These are phyloP conservation scores for Gamarada debralockiae DNA, from an alignment of 495 filamentous ascomycete genomes.

Conservation along the genomic window DNA sequence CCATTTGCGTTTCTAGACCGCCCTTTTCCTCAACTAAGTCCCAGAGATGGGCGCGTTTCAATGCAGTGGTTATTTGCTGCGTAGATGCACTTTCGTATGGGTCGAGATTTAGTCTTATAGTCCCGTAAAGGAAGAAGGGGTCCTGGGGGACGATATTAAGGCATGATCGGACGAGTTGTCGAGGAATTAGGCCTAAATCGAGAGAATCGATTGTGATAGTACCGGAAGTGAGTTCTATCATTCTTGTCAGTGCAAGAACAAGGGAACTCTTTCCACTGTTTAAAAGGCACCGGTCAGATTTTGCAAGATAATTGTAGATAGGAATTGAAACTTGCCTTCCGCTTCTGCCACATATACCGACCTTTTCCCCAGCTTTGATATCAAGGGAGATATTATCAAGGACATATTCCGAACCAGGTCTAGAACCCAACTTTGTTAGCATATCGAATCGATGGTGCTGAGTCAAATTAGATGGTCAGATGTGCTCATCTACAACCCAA, in stretches of 20 bases:
- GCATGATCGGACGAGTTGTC: constrained; percentile 22
- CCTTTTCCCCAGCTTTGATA: constrained; percentile 13
- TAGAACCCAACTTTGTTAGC: constrained; percentile 34
- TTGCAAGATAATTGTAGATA: no score
- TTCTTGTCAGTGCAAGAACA: constrained; percentile 29
- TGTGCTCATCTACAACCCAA: no score
- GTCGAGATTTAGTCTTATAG: constrained; percentile 45
- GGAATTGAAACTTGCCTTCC: no score
- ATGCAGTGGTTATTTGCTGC: constrained; percentile 26
- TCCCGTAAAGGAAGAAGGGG: constrained; percentile 29
- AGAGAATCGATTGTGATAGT: constrained; percentile 29
- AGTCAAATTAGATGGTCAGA: constrained; percentile 22
- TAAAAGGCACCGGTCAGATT: no score
- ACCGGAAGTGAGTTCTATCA: constrained; percentile 24
- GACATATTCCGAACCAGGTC: constrained; percentile 8
- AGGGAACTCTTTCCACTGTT: constrained; percentile 29
- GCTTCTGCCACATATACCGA: constrained; percentile 1
- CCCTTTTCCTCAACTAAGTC: constrained; percentile 33
- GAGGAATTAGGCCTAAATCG: constrained; percentile 24
- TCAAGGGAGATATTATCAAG: constrained; percentile 27
- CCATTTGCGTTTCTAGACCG: constrained; percentile 35
- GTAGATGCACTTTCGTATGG: constrained; percentile 27
- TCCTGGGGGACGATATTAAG: constrained; percentile 39
- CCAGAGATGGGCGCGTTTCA: constrained; percentile 35
- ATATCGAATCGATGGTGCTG: constrained; percentile 4